These are phyloP conservation scores for Gastrolobium villosum DNA, from an alignment of 306 rosid species.

Conservation along the genomic window DNA sequence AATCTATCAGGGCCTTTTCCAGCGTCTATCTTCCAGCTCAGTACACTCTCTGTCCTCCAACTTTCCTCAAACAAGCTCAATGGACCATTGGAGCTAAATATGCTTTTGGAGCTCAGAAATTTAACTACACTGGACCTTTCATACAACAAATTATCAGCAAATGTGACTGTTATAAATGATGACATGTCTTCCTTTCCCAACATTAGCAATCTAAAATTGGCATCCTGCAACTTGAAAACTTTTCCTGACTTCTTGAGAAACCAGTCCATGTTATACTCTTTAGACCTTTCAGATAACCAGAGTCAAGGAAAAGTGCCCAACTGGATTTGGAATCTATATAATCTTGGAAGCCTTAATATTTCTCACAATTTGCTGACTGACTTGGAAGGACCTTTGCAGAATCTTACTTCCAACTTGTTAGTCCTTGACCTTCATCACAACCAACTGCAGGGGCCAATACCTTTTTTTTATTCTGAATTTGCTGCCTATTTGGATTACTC, in stretches of 20 bases:
- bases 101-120: slow-evolving; percentile 44
- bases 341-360: slow-evolving; percentile 54
- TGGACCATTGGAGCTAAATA: slow-evolving; percentile 39
- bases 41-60: slow-evolving; percentile 44
- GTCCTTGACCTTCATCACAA: slow-evolving; percentile 63
- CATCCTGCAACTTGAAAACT: slow-evolving; percentile 47
- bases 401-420: background rate
- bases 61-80: slow-evolving; percentile 70
- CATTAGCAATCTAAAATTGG: slow-evolving; percentile 53
- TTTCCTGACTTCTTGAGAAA: slow-evolving; percentile 63
- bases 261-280: slow-evolving; percentile 10
- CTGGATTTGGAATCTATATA: slow-evolving; percentile 65
- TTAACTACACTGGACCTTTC: slow-evolving; percentile 70
- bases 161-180: background rate
- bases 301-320: slow-evolving; percentile 60
- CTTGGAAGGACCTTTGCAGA: slow-evolving; percentile 43
- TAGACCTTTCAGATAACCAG: slow-evolving; percentile 68
- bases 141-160: slow-evolving; percentile 51
- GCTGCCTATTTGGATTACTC: slow-evolving; percentile 58
- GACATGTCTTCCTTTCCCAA: slow-evolving; percentile 21
- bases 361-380: slow-evolving; percentile 57
- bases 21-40: slow-evolving; percentile 39
- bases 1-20: slow-evolving; percentile 64
- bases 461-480: background rate
- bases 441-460: slow-evolving; percentile 49